A percentile compares a stretch with the other conserved stretches of the same genome.
Evolutionary conservation across 1,284 basidiomycete species (phyloP).

Genomic region (Cystodermella granulosa): DNA sequence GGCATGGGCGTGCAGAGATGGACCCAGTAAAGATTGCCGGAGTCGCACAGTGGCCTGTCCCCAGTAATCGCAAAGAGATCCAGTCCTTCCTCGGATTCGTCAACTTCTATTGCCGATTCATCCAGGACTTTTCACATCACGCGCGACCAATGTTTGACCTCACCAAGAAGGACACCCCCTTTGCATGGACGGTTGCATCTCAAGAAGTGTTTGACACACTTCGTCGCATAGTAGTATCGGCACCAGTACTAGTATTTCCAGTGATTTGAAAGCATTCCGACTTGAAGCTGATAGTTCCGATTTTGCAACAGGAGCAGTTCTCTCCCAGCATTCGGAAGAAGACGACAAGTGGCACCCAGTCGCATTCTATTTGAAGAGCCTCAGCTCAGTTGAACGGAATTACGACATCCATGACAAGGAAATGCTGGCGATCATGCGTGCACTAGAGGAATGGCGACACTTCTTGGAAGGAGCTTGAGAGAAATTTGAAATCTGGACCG

Average conservation of each 20-base stretch:
- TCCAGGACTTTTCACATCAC: constrained; percentile 35
- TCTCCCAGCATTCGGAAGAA: neutral
- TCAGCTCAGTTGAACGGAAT: constrained; percentile 10
- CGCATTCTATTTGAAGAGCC: constrained; percentile 6
- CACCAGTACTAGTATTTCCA: constrained; percentile 2
- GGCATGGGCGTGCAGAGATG: constrained; percentile 29
- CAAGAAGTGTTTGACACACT: constrained; percentile 6
- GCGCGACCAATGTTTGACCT: constrained; percentile 28
- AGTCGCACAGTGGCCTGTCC: too few relatives aligned
- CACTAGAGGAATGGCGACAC: constrained; percentile 11
- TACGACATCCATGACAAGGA: constrained; percentile 16
- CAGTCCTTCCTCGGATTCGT: constrained; percentile 41
- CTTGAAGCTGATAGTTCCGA: constrained; percentile 11
- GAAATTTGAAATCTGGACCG: constrained; percentile 5
- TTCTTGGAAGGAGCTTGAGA: constrained; percentile 4
- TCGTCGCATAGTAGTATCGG: constrained; percentile 1
- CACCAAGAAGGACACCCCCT: constrained; percentile 19
- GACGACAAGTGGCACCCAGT: constrained; percentile 7
- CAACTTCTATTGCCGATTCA: constrained; percentile 45
- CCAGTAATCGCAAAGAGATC: neutral
- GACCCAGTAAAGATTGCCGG: constrained; percentile 36
- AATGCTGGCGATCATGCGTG: constrained; percentile 12
- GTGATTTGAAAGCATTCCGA: constrained; percentile 2
- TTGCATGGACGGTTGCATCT: constrained; percentile 5
- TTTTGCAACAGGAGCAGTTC: constrained; percentile 7